These are phyloP conservation scores for Globisporangium yorkense DNA, from an alignment of 352 stramenopile genomes.

Conservation along the genomic window DNA sequence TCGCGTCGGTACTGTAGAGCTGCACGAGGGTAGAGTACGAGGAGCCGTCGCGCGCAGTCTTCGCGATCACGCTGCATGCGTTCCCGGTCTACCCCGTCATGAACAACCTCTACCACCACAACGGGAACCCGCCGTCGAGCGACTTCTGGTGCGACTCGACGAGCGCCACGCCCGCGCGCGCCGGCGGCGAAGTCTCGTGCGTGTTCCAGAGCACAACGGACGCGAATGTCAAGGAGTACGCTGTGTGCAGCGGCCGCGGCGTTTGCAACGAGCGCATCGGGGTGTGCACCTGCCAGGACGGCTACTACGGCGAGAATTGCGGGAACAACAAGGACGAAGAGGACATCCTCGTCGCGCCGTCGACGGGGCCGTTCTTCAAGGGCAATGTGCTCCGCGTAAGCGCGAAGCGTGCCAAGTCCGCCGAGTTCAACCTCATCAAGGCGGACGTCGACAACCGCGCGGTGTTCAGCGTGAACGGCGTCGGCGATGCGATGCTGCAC, in stretches of 20 bases:
- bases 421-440: conserved; percentile 68
- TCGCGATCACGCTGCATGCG: conserved; percentile 52
- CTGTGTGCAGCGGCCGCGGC: conserved; percentile 55
- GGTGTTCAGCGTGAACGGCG: conserved; percentile 60
- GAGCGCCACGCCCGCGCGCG: conserved; percentile 19
- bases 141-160: conserved; percentile 58
- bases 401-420: conserved; percentile 31
- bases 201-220: conserved; percentile 39
- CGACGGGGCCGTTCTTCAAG: conserved; percentile 54
- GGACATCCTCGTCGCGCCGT: conserved; percentile 45
- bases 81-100: conserved; percentile 72
- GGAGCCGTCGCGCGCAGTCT: conserved; percentile 23
- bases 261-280: conserved; percentile 41
- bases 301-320: conserved; percentile 67
- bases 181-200: conserved; percentile 21
- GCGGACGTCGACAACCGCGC: conserved; percentile 37
- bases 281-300: conserved; percentile 52
- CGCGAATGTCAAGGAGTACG: conserved; percentile 39
- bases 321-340: conserved; percentile 59
- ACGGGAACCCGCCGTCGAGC: conserved; percentile 40
- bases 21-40: conserved; percentile 34
- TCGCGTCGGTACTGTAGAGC: conserved; percentile 10
- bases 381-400: conserved; percentile 60
- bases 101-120: conserved; percentile 72
- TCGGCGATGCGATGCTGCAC: conserved; percentile 36